These are phyloP conservation scores for Buxus sempervirens DNA, from an alignment of 164 flowering plant species.

Conservation along the genomic window DNA sequence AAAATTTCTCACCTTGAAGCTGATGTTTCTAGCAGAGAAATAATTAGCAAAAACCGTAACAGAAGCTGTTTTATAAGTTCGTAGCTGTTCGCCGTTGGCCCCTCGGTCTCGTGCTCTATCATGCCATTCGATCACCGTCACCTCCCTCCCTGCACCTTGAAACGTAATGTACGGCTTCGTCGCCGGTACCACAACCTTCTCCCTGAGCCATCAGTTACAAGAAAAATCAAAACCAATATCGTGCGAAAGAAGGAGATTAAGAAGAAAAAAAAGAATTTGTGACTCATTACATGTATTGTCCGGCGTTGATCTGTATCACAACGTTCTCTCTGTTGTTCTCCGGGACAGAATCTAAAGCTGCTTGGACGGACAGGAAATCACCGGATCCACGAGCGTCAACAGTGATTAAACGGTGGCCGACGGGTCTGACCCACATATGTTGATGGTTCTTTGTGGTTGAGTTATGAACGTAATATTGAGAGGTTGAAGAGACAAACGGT, in stretches of 20 bases:
- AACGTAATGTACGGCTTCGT: constrained; percentile 82
- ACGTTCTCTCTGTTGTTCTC: constrained; percentile 52
- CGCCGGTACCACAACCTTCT: constrained; percentile 85
- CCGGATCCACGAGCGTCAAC: constrained; percentile 58
- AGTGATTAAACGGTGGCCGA: constrained; percentile 51
- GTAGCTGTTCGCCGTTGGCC: constrained; percentile 72
- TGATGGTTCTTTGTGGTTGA: constrained; percentile 19
- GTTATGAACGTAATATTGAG: not conserved
- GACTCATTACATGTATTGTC: constrained; percentile 69
- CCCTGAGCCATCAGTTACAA: constrained; percentile 36
- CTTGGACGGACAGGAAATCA: constrained; percentile 69
- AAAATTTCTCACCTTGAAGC: constrained; percentile 67
- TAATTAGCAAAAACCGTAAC: constrained; percentile 71
- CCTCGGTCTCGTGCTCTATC: constrained; percentile 81
- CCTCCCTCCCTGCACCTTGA: constrained; percentile 73
- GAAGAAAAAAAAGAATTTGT: not conserved
- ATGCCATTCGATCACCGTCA: constrained; percentile 87
- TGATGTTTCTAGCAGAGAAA: constrained; percentile 85
- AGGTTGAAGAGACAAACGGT: not conserved
- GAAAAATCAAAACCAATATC: not conserved
- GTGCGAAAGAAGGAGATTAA: not conserved
- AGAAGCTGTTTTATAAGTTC: constrained; percentile 86
- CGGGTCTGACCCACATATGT: constrained; percentile 63
- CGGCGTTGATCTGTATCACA: constrained; percentile 58
- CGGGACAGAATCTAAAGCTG: constrained; percentile 66